A percentile compares a stretch with the other conserved stretches of the same genome.
Conservation (phyloP, 352 stramenopile genomes). For the Phytophthora ohioensis region DNA sequence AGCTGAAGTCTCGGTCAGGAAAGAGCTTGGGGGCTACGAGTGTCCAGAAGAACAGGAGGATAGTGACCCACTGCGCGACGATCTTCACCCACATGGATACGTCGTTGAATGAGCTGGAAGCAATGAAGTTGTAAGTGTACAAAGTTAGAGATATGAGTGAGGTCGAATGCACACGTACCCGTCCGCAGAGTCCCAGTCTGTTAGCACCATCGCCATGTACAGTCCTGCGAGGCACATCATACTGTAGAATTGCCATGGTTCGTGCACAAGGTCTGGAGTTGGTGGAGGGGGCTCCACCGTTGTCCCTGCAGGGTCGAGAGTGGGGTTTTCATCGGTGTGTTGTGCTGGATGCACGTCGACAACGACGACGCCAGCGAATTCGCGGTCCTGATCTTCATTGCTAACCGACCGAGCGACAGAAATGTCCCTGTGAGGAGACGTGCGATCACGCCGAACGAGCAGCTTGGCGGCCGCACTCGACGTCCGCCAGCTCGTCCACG, state of each 20-base stretch:
- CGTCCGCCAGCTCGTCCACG: conserved; percentile 77
- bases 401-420: neutral
- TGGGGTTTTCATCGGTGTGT: conserved; percentile 3
- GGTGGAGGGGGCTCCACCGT: conserved; percentile 55
- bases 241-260: conserved; percentile 95
- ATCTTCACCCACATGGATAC: conserved; percentile 98
- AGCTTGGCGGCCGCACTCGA: conserved; percentile 62
- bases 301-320: conserved; percentile 32
- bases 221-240: conserved; percentile 92
- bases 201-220: conserved; percentile 96
- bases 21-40: conserved; percentile 94
- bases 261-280: conserved; percentile 49
- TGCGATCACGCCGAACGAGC: conserved; percentile 55
- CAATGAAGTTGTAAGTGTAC: neutral
- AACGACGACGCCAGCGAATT: conserved; percentile 42
- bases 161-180: conserved; percentile 38
- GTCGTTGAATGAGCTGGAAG: conserved; percentile 54
- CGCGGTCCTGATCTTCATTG: conserved; percentile 3
- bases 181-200: conserved; percentile 92
- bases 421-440: neutral
- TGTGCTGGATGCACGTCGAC: conserved; percentile 61
- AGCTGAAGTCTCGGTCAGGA: conserved; percentile 92
- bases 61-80: conserved; percentile 93
- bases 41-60: conserved; percentile 96
- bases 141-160: neutral